Base-by-base conservation (phyloP, 1,139 yeast species). In the Yarrowia galli region DNA sequence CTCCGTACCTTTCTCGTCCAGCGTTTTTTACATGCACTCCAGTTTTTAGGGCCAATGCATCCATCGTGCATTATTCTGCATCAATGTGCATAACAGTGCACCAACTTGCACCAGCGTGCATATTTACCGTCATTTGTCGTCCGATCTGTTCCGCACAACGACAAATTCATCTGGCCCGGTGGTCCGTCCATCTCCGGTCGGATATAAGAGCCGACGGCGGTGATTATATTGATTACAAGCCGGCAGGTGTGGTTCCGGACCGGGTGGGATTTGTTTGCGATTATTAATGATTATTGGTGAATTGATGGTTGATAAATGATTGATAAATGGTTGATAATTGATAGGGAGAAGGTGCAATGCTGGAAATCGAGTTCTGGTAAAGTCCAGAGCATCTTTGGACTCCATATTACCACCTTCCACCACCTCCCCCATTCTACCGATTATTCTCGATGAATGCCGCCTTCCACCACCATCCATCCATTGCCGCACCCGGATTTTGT, bases 171-270 rank as follows among this genome's bases (percentile, higher is more conserved):
- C 3, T n/a, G 10, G 18, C 49, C 51, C 49, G 49, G 10, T 49
- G 40, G 18, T 49, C 54, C 54, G 54, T n/a, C 54, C 38, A 28
- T 49, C 54, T 49, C 54, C 54, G 53, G 54, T 49, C 54, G 54
- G 54, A 49, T 49, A n/a, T 32, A n/a, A n/a, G 54, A 16, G 36
- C 54, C 54, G 54, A 49, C 22, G 6, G 20, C 32, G 12, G 6
- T 48, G 53, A 45, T 45, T 22, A 23, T 45, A 23, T 12, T 45
- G 49, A 45, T 45, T 45, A 45, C 10, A 45, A 23, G 18, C 45
- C 45, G 22, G 6, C 32, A 10, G 32, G 8, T 3, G 32, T 3
- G 32, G 32, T 28, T 28, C 32, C 32, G 32, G 32, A 28, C 10
- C 1, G 6, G 32, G 6, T 1, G 7, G 32, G 8, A 4, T 18